These are phyloP conservation scores for Phlebiopsis gigantea DNA, from an alignment of 768 basidiomycete species.

Conservation along the genomic window DNA sequence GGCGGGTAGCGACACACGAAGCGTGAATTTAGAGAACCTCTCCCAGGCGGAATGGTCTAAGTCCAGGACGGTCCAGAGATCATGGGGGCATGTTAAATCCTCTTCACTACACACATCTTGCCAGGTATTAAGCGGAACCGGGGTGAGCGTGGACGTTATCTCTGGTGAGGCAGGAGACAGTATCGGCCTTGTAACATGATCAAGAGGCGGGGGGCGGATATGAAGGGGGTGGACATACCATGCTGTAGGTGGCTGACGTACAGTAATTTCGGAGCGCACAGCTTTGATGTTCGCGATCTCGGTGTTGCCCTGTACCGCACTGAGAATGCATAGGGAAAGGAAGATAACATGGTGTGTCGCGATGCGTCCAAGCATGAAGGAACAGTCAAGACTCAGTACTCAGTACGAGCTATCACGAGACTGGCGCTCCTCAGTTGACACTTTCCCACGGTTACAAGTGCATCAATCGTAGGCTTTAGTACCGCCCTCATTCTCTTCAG, in stretches of 20 bases:
- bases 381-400: neutral
- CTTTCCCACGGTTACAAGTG: conserved; percentile 2
- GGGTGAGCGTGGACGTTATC: conserved; percentile 32
- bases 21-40: conserved; percentile 24
- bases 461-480: neutral
- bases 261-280: conserved; percentile 20
- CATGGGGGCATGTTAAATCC: conserved; percentile 27
- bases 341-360: no score
- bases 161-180: conserved; percentile 21
- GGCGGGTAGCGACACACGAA: conserved; percentile 32
- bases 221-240: conserved; percentile 16
- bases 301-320: conserved; percentile 44
- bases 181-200: conserved; percentile 14
- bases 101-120: conserved; percentile 28
- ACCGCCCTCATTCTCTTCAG: neutral
- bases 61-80: conserved; percentile 27
- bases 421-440: neutral
- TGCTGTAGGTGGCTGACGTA: conserved; percentile 23
- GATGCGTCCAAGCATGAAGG: neutral
- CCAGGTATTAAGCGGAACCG: conserved; percentile 37
- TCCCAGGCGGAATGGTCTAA: conserved; percentile 24
- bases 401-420: neutral
- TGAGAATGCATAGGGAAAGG: neutral
- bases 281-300: conserved; percentile 58
- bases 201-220: no score